A percentile compares a stretch with the other conserved stretches of the same genome.
These are phyloP conservation scores for Polytrichum commune DNA, from an alignment of 225 moss, liverwort and hornwort genomes.

Conservation along the genomic window DNA sequence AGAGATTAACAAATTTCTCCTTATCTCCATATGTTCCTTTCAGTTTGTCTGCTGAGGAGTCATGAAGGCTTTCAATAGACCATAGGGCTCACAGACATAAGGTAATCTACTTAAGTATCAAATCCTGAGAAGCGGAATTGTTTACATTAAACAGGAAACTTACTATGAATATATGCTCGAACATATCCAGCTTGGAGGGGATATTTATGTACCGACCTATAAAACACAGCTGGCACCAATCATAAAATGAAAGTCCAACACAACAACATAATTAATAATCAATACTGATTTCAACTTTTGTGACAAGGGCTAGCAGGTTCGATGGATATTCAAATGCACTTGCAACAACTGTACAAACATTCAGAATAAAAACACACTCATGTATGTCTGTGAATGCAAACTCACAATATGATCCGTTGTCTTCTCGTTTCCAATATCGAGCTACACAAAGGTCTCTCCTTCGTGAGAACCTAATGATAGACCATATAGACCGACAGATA, in stretches of 20 bases:
- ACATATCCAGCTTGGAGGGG: constrained; percentile 59
- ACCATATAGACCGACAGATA: too few species aligned
- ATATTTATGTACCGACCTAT: constrained; percentile 58
- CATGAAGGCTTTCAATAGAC: too few species aligned
- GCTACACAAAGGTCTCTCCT: constrained; percentile 67
- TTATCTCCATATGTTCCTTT: too few species aligned
- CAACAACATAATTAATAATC: constrained; percentile 11
- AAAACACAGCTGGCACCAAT: constrained; percentile 66
- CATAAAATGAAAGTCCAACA: constrained; percentile 45
- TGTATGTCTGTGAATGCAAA: neutral
- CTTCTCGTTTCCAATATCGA: constrained; percentile 79
- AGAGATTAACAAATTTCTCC: too few species aligned
- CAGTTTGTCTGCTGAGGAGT: too few species aligned
- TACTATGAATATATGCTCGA: constrained; percentile 68
- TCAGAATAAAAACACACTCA: neutral
- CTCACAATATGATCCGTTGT: constrained; percentile 73
- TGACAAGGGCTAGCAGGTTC: neutral
- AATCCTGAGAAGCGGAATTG: too few species aligned
- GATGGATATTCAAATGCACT: neutral
- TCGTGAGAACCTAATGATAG: constrained; percentile 43
- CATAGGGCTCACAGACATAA: too few species aligned
- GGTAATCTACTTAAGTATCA: too few species aligned
- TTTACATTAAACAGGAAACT: constrained; percentile 7
- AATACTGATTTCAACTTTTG: constrained; percentile 7
- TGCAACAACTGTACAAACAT: too few species aligned